Evolutionary conservation across 2,329 filamentous ascomycete species (phyloP).

Genomic region (Apiospora marii): DNA sequence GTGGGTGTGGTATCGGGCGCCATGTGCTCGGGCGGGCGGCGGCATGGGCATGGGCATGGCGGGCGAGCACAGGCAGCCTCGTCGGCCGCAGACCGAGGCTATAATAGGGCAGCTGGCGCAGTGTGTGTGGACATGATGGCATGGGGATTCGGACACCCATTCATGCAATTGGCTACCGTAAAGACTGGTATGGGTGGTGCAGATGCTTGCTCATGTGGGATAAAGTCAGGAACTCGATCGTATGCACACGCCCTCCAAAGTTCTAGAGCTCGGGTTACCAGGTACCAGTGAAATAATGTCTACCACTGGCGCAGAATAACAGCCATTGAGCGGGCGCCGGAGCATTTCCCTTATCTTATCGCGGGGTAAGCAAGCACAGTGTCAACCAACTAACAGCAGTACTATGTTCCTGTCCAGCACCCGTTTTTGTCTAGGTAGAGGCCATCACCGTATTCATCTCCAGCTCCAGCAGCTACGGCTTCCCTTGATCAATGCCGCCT

Average conservation of each 20-base stretch:
- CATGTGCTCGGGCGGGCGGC: background rate
- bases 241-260: background rate
- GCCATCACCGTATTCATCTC: background rate
- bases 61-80: background rate
- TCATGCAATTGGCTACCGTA: conserved; percentile 21
- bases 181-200: background rate
- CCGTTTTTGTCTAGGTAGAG: background rate
- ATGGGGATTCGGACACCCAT: conserved; percentile 22
- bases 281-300: background rate
- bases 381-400: background rate
- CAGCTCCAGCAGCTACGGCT: background rate
- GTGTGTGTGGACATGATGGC: conserved; percentile 22
- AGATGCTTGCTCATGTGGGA: background rate
- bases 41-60: conserved; percentile 5
- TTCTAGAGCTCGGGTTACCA: background rate
- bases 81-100: conserved; percentile 14
- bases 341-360: conserved; percentile 21
- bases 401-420: background rate
- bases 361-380: background rate
- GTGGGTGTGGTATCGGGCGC: background rate
- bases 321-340: background rate
- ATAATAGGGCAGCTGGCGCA: conserved; percentile 21
- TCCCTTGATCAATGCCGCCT: background rate
- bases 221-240: background rate
- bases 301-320: background rate